phyloP scores from a whole-genome alignment of 2,329 filamentous ascomycete genomes.

The Verticillium alfalfae region DNA sequence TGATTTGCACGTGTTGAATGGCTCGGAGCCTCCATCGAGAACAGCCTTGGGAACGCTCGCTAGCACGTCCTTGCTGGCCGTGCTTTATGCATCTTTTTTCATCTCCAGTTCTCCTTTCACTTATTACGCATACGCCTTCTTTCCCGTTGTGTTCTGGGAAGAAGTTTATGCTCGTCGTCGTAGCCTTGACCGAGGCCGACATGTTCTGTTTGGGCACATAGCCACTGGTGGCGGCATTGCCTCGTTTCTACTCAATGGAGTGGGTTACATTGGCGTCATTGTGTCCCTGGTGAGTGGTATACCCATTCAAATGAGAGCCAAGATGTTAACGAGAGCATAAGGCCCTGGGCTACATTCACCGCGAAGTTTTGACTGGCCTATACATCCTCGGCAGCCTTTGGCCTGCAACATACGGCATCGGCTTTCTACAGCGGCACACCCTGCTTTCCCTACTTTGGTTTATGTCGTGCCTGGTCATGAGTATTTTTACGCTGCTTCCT shows the following conservation, averaged over 20 bases:
- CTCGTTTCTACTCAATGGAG: slow-evolving; percentile 56
- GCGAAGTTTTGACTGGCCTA: slow-evolving; percentile 77
- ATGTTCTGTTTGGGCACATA: slow-evolving; percentile 64
- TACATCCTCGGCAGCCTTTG: slow-evolving; percentile 74
- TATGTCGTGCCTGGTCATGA: slow-evolving; percentile 75
- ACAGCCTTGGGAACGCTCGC: slow-evolving; percentile 52
- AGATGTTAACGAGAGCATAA: slow-evolving; percentile 23
- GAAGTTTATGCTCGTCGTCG: slow-evolving; percentile 77
- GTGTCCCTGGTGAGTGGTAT: slow-evolving; percentile 62
- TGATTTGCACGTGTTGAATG: slow-evolving; percentile 79
- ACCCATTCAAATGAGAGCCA: background rate
- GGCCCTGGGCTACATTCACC: slow-evolving; percentile 88
- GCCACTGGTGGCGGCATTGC: slow-evolving; percentile 51
- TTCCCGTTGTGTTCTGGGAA: slow-evolving; percentile 95
- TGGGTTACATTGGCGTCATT: slow-evolving; percentile 68
- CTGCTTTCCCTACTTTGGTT: slow-evolving; percentile 67
- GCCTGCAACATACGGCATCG: slow-evolving; percentile 67
- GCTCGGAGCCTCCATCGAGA: slow-evolving; percentile 58
- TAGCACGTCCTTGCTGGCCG: slow-evolving; percentile 72
- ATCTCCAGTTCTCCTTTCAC: slow-evolving; percentile 73
- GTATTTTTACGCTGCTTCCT: slow-evolving; percentile 81
- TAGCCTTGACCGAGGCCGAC: slow-evolving; percentile 62
- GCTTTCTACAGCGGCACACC: slow-evolving; percentile 64
- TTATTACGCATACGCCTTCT: slow-evolving; percentile 89
- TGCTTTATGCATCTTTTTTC: slow-evolving; percentile 72